Base-by-base conservation (phyloP, 192 early-diverging fungal genomes). In the Backusella tuberculispora region DNA sequence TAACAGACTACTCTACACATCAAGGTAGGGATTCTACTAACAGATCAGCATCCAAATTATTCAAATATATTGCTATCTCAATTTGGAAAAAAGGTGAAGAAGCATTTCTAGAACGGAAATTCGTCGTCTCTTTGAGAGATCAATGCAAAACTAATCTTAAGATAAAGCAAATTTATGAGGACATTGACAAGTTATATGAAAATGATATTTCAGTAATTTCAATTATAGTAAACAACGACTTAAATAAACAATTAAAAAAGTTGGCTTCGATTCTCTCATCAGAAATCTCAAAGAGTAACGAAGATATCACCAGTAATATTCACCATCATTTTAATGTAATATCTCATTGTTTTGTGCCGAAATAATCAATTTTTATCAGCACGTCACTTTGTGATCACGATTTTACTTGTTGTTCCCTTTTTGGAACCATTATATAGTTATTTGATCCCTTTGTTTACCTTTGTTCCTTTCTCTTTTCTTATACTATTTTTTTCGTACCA, bases 51-150 rank as follows among this genome's bases (percentile, higher is more conserved):
- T 64, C 63, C 63, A 19, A 64, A 34, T 34, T 64, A 21, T 64
- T 64, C 29, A 19, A 21, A 64, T 12, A 19, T 29, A 34, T 64
- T 34, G 63, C 63, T 4, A 34, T 21, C 4, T 64, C 63, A 29
- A 21, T 64, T 64, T 64, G 63, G 63, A 29, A 64, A 64, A 19
- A 64, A 12, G 63, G 63, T 64, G 24, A 64, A 64, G 3, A 64
- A 19, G 63, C 63, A 5, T 4, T 19, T 64, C 29, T 64, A 21
- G 26, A 64, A 29, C 29, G 5, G 21, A 12, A 64, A 29, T 29
- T 64, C 26, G 63, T 64, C 24, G 63, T 34, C n/a, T 64, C 63
- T 64, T 64, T 64, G 63, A 64, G 29, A 64, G 21, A 34, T 64
- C n/a, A 64, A 64, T 64, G 63, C 12, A 64, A 64, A 12, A 6